phyloP scores from a whole-genome alignment of 345 rosid genomes.

The Cardamine resedifolia region DNA sequence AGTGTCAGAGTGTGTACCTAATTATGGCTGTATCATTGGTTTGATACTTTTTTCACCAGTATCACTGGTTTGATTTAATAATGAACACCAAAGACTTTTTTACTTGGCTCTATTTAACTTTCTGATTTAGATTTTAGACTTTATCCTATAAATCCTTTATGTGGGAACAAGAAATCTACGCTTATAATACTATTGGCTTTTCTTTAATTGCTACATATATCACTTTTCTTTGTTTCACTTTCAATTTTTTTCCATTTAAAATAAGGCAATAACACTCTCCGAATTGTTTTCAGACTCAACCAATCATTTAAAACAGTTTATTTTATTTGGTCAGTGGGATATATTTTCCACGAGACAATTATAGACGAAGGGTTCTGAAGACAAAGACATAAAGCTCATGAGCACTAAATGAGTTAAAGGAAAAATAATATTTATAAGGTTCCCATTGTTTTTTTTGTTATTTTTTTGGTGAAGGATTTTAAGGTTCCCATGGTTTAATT shows the following conservation, averaged over 20 bases:
- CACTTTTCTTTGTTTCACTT: background rate
- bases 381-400: background rate
- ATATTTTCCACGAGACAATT: background rate
- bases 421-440: too few relatives aligned
- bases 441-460: too few relatives aligned
- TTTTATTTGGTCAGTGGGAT: background rate
- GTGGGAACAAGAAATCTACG: background rate
- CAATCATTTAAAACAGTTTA: too few relatives aligned
- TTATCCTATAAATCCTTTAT: background rate
- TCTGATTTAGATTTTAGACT: background rate
- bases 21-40: conserved; percentile 10
- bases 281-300: too few relatives aligned
- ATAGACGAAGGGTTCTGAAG: background rate
- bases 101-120: background rate
- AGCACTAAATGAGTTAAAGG: background rate
- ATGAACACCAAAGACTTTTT: background rate
- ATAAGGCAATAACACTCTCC: background rate
- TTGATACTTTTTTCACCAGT: background rate
- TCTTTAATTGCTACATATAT: background rate
- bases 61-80: conserved; percentile 5
- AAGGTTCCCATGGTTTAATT: too few relatives aligned
- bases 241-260: background rate
- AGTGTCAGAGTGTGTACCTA: conserved; percentile 6
- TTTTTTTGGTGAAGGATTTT: too few relatives aligned
- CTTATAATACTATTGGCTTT: background rate